Percentiles rank a stretch among this genome's conserved stretches.
phyloP scores from a whole-genome alignment of 306 rosid genomes.

The Cicer bijugum region DNA sequence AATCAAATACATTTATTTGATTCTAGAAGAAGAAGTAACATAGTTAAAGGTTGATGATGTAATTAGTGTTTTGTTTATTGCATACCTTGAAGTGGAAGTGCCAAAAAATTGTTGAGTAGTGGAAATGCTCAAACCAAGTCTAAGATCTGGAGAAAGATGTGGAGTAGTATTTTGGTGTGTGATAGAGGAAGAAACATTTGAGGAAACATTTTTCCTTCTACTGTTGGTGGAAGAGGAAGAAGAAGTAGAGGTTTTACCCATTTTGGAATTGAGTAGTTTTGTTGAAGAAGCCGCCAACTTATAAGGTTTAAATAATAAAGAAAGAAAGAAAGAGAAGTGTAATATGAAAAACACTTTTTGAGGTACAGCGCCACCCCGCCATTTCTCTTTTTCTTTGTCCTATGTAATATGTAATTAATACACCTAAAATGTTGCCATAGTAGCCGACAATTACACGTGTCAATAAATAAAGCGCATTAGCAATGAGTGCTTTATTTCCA shows the following conservation, averaged over 20 bases:
- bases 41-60: too few relatives aligned
- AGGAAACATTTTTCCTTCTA: conserved; percentile 40
- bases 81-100: conserved; percentile 55
- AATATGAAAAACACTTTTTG: conserved; percentile 38
- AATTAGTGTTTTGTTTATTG: not conserved
- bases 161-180: conserved; percentile 36
- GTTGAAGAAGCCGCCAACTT: conserved; percentile 59
- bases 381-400: conserved; percentile 46
- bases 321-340: not conserved
- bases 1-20: too few relatives aligned
- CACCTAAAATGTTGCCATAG: conserved; percentile 51
- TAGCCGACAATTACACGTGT: conserved; percentile 70
- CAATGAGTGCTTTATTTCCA: not conserved
- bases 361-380: conserved; percentile 50
- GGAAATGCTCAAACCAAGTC: conserved; percentile 64
- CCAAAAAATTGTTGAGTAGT: conserved; percentile 49
- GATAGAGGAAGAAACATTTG: conserved; percentile 49
- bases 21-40: too few relatives aligned
- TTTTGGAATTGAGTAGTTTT: conserved; percentile 29
- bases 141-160: conserved; percentile 64
- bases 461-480: not conserved
- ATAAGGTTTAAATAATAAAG: conserved; percentile 35
- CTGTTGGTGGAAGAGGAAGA: conserved; percentile 58
- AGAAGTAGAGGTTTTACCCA: conserved; percentile 60
- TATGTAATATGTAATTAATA: conserved; percentile 44